Evolutionary conservation across 2,329 filamentous ascomycete genomes (phyloP).

Genomic region (Botrytis hyacinthi): DNA sequence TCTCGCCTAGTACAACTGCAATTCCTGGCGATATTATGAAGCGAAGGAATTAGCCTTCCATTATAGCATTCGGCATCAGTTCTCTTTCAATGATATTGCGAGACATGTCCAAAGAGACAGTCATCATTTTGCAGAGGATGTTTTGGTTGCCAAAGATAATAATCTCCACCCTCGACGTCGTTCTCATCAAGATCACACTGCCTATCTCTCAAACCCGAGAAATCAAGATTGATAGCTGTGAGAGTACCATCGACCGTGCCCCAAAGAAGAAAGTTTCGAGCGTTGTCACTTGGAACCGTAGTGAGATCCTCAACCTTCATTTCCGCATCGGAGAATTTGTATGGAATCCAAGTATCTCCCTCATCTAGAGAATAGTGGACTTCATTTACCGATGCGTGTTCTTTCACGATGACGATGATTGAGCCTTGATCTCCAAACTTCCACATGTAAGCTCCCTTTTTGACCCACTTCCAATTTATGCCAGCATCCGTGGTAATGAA

Average conservation of each 20-base stretch:
- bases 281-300: constrained; percentile 84
- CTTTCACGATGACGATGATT: constrained; percentile 81
- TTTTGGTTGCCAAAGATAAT: constrained; percentile 81
- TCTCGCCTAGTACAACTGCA: constrained; percentile 83
- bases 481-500: constrained; percentile 93
- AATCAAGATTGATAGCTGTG: constrained; percentile 82
- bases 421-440: constrained; percentile 95
- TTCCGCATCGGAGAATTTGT: constrained; percentile 68
- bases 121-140: constrained; percentile 76
- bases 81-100: constrained; percentile 89
- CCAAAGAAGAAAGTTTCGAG: constrained; percentile 91
- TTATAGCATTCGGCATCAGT: constrained; percentile 78
- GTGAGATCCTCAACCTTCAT: constrained; percentile 78
- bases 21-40: constrained; percentile 69
- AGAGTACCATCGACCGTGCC: constrained; percentile 58
- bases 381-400: constrained; percentile 63
- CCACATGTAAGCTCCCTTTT: constrained; percentile 88
- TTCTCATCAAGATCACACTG: constrained; percentile 68
- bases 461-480: constrained; percentile 79
- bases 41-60: constrained; percentile 64
- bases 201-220: constrained; percentile 72
- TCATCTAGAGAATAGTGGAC: constrained; percentile 79
- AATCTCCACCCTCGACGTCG: constrained; percentile 63
- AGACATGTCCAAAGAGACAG: constrained; percentile 89
- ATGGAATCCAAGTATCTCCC: constrained; percentile 74